Conservation (phyloP, 164 flowering plant species). For the Tetracentron sinense region DNA sequence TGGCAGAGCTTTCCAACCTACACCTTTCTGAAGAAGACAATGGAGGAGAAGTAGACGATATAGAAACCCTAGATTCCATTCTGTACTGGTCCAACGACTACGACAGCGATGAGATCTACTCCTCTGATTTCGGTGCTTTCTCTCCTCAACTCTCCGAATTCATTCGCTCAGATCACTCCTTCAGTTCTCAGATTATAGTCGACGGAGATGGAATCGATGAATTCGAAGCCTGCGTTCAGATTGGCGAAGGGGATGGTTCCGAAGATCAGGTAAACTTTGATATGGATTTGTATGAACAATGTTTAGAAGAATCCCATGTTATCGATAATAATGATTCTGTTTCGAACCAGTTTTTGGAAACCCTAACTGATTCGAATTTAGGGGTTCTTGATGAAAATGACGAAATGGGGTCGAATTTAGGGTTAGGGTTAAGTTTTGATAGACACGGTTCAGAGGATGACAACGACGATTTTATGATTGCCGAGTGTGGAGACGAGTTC, state of each 20-base stretch:
- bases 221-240: constrained; percentile 1
- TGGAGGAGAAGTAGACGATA: constrained; percentile 15
- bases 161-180: constrained; percentile 1
- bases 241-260: constrained; percentile 10
- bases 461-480: constrained; percentile 32
- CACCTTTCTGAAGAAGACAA: constrained; percentile 18
- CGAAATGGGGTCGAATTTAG: constrained; percentile 31
- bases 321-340: constrained; percentile 11
- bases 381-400: constrained; percentile 36
- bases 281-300: constrained; percentile 54
- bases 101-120: constrained; percentile 13
- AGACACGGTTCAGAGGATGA: constrained; percentile 16
- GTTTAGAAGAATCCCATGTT: constrained; percentile 35
- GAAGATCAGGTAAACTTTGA: constrained; percentile 56
- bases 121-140: constrained; percentile 12
- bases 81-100: constrained; percentile 14
- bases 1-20: constrained; percentile 28
- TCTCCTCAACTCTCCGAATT: constrained; percentile 12
- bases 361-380: constrained; percentile 24
- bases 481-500: constrained; percentile 35
- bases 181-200: not conserved
- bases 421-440: constrained; percentile 31
- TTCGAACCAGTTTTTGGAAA: constrained; percentile 14
- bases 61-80: constrained; percentile 11
- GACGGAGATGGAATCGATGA: constrained; percentile 6